These are phyloP conservation scores for Fagopyrum tataricum DNA, from an alignment of 148 eudicot genomes.

Conservation along the genomic window DNA sequence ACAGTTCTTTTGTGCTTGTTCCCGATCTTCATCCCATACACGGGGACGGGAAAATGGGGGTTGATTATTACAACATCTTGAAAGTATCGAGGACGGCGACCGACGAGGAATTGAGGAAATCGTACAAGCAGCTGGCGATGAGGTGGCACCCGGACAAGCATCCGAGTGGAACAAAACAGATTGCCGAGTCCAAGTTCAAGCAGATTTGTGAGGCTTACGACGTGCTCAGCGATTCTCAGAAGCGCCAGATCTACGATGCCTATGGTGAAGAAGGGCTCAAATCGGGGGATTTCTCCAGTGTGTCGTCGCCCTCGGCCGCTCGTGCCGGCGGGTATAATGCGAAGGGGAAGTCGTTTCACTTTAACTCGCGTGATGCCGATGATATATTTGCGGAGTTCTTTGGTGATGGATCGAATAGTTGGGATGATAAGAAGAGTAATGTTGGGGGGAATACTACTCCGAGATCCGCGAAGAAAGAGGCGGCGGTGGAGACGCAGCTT, in stretches of 20 bases:
- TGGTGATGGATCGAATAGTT: slow-evolving; percentile 26
- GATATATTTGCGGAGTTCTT: slow-evolving; percentile 52
- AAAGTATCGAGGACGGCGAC: slow-evolving; percentile 15
- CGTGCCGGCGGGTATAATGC: neutral
- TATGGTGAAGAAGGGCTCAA: slow-evolving; percentile 64
- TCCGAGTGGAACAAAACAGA: slow-evolving; percentile 25
- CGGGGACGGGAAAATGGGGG: slow-evolving; percentile 34
- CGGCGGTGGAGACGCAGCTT: slow-evolving; percentile 59
- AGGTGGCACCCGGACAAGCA: slow-evolving; percentile 96
- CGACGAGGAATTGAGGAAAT: slow-evolving; percentile 57
- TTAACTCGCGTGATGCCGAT: slow-evolving; percentile 27
- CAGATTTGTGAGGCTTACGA: slow-evolving; percentile 91
- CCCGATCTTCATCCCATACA: neutral
- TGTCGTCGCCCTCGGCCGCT: slow-evolving; percentile 26
- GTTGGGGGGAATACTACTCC: neutral
- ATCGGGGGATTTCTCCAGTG: slow-evolving; percentile 24
- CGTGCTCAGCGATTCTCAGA: slow-evolving; percentile 56
- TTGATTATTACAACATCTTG: slow-evolving; percentile 64
- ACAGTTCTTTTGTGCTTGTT: neutral
- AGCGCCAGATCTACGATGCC: slow-evolving; percentile 75
- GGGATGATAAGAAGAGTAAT: slow-evolving; percentile 4
- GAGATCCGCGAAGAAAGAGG: slow-evolving; percentile 22
- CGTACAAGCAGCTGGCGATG: slow-evolving; percentile 83
- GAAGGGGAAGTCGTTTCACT: slow-evolving; percentile 20
- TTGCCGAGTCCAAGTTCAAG: slow-evolving; percentile 83